These are phyloP conservation scores for Leishmania tarentolae DNA, from an alignment of 208 protist species.

Conservation along the genomic window DNA sequence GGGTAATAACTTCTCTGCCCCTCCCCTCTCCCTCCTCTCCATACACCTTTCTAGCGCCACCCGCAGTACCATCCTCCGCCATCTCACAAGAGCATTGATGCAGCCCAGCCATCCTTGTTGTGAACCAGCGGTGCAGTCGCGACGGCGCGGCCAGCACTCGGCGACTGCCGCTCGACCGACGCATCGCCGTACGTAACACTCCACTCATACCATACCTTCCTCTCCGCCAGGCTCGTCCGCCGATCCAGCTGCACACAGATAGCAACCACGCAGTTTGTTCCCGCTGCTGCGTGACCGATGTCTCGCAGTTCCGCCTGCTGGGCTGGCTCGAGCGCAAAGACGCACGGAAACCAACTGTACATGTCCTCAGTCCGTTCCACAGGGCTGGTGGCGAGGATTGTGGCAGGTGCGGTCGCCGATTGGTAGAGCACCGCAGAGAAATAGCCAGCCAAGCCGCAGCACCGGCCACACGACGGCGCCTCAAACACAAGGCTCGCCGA, in stretches of 20 bases:
- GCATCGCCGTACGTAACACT: constrained; percentile 27
- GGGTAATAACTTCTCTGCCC: neutral
- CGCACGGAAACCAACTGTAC: constrained; percentile 91
- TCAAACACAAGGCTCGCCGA: constrained; percentile 45
- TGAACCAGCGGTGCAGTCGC: constrained; percentile 24
- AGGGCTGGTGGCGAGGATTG: constrained; percentile 29
- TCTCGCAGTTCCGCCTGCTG: constrained; percentile 39
- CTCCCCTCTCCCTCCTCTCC: neutral
- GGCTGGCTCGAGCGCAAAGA: constrained; percentile 62
- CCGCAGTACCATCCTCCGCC: neutral
- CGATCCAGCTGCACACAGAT: constrained; percentile 50
- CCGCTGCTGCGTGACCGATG: constrained; percentile 5
- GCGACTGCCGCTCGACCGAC: neutral
- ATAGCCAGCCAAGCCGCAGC: constrained; percentile 71
- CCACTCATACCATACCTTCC: constrained; percentile 84
- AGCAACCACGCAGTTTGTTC: constrained; percentile 2
- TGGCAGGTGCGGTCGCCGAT: constrained; percentile 11
- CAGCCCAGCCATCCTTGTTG: constrained; percentile 77
- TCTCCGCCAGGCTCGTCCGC: constrained; percentile 22
- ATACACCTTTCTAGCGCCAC: neutral
- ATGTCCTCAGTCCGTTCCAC: constrained; percentile 53
- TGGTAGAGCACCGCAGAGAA: constrained; percentile 74
- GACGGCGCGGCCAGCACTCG: neutral
- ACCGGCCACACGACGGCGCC: constrained; percentile 38
- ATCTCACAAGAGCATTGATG: constrained; percentile 38